These are phyloP conservation scores for Oldenlandia corymbosa DNA, from an alignment of 257 asterid genomes.

Conservation along the genomic window DNA sequence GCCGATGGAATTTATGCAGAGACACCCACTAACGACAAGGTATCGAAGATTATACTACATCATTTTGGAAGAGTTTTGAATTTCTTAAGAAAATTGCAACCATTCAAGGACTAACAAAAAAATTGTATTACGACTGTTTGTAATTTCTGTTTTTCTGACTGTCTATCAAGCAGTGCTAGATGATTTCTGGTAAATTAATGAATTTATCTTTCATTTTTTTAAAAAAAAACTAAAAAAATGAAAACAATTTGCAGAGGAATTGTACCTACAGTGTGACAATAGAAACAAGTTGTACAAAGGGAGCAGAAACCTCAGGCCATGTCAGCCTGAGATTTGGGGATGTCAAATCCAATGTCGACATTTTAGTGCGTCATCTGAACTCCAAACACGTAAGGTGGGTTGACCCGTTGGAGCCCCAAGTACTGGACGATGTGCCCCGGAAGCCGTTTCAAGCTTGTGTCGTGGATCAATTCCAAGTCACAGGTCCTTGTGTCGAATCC, in stretches of 20 bases:
- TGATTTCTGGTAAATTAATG: too few species aligned
- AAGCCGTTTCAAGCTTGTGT: conserved; percentile 45
- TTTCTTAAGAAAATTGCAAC: conserved; percentile 5
- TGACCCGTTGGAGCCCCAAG: conserved; percentile 44
- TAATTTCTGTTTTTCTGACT: too few species aligned
- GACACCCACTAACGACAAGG: conserved; percentile 16
- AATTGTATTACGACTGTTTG: too few species aligned
- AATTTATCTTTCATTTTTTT: too few species aligned
- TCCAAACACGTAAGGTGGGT: conserved; percentile 40
- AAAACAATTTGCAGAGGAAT: conserved; percentile 27
- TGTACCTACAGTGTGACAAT: conserved; percentile 36
- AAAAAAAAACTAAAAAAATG: too few species aligned
- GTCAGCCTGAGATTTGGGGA: conserved; percentile 49
- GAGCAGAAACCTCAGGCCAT: conserved; percentile 37
- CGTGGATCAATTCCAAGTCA: conserved; percentile 36
- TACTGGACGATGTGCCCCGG: conserved; percentile 38
- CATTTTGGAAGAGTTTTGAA: too few species aligned
- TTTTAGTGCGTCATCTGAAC: conserved; percentile 35
- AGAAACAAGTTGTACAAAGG: conserved; percentile 38
- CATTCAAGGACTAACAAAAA: too few species aligned
- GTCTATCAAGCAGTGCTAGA: too few species aligned
- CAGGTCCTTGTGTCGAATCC: conserved; percentile 33
- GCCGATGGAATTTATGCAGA: conserved; percentile 7
- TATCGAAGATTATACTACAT: too few species aligned
- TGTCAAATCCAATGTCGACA: conserved; percentile 29